These are phyloP conservation scores for Xylaria flabelliformis DNA, from an alignment of 495 filamentous ascomycete genomes.

Conservation along the genomic window DNA sequence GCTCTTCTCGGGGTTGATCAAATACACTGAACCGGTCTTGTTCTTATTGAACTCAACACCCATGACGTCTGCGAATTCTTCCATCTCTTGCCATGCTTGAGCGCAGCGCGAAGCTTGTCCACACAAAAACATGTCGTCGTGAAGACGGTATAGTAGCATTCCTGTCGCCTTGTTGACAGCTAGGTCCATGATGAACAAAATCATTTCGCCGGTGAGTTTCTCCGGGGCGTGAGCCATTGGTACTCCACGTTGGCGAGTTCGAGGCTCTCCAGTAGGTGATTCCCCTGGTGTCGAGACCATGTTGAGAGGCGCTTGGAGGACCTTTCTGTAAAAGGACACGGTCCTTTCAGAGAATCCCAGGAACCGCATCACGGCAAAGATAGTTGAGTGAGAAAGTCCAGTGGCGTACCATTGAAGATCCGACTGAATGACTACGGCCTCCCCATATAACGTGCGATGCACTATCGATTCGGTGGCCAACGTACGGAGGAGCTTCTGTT, in stretches of 20 bases:
- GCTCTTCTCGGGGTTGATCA: constrained; percentile 33
- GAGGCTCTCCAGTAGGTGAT: constrained; percentile 41
- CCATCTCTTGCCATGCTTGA: constrained; percentile 65
- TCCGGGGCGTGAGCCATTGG: constrained; percentile 67
- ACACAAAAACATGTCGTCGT: constrained; percentile 77
- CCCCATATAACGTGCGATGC: constrained; percentile 56
- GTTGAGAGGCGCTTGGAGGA: constrained; percentile 65
- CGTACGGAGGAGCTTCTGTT: constrained; percentile 66
- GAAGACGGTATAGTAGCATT: constrained; percentile 65
- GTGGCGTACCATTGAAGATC: constrained; percentile 71
- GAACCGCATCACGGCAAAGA: constrained; percentile 63
- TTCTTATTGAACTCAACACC: constrained; percentile 66
- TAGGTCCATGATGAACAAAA: constrained; percentile 72
- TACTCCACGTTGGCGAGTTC: constrained; percentile 61
- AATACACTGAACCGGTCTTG: constrained; percentile 67
- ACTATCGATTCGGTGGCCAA: constrained; percentile 65
- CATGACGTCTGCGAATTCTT: constrained; percentile 59
- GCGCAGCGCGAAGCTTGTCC: constrained; percentile 60
- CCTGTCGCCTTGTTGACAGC: constrained; percentile 66
- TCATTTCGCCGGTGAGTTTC: constrained; percentile 65
- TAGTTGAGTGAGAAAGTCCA: constrained; percentile 64
- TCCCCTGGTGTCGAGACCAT: constrained; percentile 59
- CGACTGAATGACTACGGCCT: constrained; percentile 67
- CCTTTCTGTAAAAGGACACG: constrained; percentile 67
- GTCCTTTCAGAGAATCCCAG: constrained; percentile 65